Conservation (phyloP, 1,139 yeast genomes). For the Lodderomyces metapsilosis region DNA sequence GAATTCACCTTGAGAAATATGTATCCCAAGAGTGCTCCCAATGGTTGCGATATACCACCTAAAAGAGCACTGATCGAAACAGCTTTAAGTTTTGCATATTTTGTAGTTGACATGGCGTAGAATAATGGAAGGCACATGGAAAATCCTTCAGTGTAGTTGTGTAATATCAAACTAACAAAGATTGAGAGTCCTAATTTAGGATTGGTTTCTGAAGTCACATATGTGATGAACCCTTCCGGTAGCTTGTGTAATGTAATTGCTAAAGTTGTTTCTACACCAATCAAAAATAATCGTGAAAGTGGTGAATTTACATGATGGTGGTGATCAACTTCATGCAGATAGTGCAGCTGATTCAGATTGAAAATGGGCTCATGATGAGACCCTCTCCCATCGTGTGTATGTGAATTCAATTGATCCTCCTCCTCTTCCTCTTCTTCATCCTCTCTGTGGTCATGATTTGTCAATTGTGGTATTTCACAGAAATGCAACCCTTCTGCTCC, state of each 20-base stretch:
- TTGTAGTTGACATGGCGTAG: constrained; percentile 48
- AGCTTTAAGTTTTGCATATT: constrained; percentile 56
- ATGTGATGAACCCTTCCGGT: constrained; percentile 93
- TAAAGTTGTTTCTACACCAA: constrained; percentile 85
- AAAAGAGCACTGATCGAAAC: constrained; percentile 61
- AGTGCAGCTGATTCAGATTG: constrained; percentile 15
- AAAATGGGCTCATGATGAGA: background rate
- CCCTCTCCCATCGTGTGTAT: background rate
- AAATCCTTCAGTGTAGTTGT: constrained; percentile 94
- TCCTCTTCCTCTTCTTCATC: constrained; percentile 2
- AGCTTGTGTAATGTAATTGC: constrained; percentile 88
- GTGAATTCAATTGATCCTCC: background rate
- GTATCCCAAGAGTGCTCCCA: constrained; percentile 80
- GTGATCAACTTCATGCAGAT: constrained; percentile 43
- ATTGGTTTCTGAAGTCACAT: constrained; percentile 73
- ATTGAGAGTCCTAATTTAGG: constrained; percentile 74
- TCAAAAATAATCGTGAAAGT: constrained; percentile 70
- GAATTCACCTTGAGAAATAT: constrained; percentile 46
- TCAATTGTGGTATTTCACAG: constrained; percentile 35
- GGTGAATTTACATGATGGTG: constrained; percentile 84
- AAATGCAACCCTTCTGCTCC: constrained; percentile 26
- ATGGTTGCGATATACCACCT: constrained; percentile 85
- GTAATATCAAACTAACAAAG: constrained; percentile 79
- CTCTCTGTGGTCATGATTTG: constrained; percentile 3
- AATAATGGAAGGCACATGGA: constrained; percentile 90